Conservation (phyloP, 768 basidiomycete species). For the Podaxis pistillaris region DNA sequence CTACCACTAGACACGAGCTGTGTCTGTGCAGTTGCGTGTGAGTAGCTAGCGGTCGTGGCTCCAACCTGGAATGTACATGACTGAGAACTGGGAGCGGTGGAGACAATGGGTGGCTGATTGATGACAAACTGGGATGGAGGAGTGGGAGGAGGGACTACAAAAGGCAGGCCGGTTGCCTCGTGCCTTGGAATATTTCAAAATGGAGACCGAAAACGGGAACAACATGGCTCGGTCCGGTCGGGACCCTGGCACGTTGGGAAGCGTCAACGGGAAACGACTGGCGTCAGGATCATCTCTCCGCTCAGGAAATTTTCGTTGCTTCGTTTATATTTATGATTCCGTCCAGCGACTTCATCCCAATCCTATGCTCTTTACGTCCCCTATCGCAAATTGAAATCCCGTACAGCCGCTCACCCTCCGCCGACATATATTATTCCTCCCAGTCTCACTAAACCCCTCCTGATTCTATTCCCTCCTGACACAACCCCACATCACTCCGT, state of each 20-base stretch:
- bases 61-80: not conserved
- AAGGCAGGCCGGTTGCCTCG: constrained; percentile 1
- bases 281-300: constrained; percentile 10
- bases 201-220: constrained; percentile 2
- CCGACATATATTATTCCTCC: constrained; percentile 9
- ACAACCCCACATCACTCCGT: not conserved
- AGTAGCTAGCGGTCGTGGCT: not conserved
- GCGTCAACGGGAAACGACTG: constrained; percentile 10
- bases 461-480: not conserved
- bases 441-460: not conserved
- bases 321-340: constrained; percentile 15
- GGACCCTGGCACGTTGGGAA: constrained; percentile 3
- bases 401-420: constrained; percentile 8
- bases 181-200: constrained; percentile 4
- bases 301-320: constrained; percentile 12
- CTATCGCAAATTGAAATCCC: constrained; percentile 4
- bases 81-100: not conserved
- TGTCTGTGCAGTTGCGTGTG: not conserved
- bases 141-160: not conserved
- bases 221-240: constrained; percentile 5
- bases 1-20: constrained; percentile 13
- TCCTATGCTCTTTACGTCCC: constrained; percentile 10
- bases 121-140: not conserved
- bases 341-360: constrained; percentile 11
- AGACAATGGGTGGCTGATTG: not conserved